Evolutionary conservation across 139 green algal genomes (phyloP), one percentile per base, ranked within the genome.

Genomic region (Limnomonas spitsbergensis): DNA sequence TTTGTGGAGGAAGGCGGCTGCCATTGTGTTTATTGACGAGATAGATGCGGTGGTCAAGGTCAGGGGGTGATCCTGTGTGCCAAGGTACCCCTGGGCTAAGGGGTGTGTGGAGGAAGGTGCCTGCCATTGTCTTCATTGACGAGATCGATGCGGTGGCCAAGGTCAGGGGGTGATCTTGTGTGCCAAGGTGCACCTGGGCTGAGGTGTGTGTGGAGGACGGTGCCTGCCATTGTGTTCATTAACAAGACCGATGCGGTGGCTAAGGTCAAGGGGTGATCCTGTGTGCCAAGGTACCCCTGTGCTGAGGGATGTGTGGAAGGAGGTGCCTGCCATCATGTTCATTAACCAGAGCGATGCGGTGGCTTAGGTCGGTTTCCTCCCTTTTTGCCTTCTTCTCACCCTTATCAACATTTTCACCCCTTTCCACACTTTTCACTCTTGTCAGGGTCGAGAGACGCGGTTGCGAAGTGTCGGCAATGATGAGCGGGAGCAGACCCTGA

Each of bases 1-100:
- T 24, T 91, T 87, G 31, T 76, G n/a, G n/a, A 93, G 83, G 77
- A 75, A 88, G 2, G 73, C 94, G n/a, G 95, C 95, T 7, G 98
- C 95, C 90, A 99, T 99, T 82, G 88, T 99, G 34, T 99, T 99
- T 85, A 96, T 98, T 67, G 96, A 99, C 82, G 96, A 99, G 82
- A 98, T 99, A 76, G 96, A 99, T 81, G 96, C 96, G 39, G 94
- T 99, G 53, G 96, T 96, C 54, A 29, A 31, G 42, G 47, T n/a
- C n/a, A n/a, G n/a, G n/a, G n/a, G n/a, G n/a, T n/a, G n/a, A n/a
- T 56, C 47, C 9, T 14, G 47, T 14, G 47, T 56, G 47, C 35
- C 74, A 53, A 73, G 74, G 77, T 27, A 40, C 34, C 53, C 42
- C 39, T 40, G 72, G 53, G 40, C 42, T 38, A 32, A n/a, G n/a